A percentile compares a stretch with the other conserved stretches of the same genome.
These are phyloP conservation scores for Colletotrichum sp. DNA, from an alignment of 2,329 filamentous ascomycete species.

Conservation along the genomic window DNA sequence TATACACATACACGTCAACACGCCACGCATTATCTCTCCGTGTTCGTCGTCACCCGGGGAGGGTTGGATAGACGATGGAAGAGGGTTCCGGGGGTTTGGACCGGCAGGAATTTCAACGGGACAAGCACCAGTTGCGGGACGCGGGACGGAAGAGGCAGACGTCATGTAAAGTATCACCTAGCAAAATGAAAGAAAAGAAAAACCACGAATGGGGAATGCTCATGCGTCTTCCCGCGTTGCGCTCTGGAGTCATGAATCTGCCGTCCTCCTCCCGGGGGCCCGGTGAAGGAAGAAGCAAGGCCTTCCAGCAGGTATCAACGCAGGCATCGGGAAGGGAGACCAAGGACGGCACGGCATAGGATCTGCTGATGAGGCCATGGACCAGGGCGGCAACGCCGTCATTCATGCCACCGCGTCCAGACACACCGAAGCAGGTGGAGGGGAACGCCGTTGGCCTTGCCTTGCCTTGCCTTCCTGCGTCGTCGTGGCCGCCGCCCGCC, in stretches of 20 bases:
- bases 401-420: not conserved
- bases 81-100: not conserved
- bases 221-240: not conserved
- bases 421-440: not conserved
- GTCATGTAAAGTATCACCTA: not conserved
- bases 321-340: not conserved
- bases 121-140: not conserved
- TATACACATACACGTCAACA: not conserved
- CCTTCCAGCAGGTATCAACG: not conserved
- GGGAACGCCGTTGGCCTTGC: not conserved
- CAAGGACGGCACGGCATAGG: not conserved
- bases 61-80: not conserved
- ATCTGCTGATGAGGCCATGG: constrained; percentile 3
- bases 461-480: not conserved
- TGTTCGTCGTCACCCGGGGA: not conserved
- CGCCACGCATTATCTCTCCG: not conserved
- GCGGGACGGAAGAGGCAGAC: not conserved
- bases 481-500: not conserved
- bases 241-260: not conserved
- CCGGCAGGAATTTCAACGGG: not conserved
- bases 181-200: not conserved
- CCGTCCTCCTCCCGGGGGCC: not conserved
- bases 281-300: not conserved
- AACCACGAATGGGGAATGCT: not conserved
- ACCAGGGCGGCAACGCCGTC: not conserved